Conservation (phyloP, 371 early-diverging fungal species). For the Rhizopus delemar region DNA sequence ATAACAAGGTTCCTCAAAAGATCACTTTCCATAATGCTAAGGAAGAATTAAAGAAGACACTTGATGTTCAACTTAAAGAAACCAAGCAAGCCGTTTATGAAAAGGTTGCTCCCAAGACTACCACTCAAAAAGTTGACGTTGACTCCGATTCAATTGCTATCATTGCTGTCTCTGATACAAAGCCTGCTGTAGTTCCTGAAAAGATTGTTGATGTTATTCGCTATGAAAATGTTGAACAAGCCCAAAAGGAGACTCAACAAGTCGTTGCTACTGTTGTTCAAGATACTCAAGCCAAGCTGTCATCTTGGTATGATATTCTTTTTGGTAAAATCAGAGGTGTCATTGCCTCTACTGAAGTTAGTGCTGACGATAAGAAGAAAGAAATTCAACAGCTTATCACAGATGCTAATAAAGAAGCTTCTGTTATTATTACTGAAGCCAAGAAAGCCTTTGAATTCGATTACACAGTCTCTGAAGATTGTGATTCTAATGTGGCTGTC, state of each 20-base stretch:
- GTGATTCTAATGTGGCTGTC: constrained; percentile 10
- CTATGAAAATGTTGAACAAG: constrained; percentile 22
- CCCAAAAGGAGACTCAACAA: constrained; percentile 16
- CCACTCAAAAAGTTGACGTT: background rate
- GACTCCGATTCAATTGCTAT: constrained; percentile 3
- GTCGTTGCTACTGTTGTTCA: constrained; percentile 1
- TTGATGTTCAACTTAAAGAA: constrained; percentile 4
- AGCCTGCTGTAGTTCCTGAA: background rate
- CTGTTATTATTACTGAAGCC: constrained; percentile 19
- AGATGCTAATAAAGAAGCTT: constrained; percentile 14
- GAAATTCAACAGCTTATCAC: constrained; percentile 18
- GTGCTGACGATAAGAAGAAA: background rate
- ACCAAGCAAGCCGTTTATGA: constrained; percentile 18
- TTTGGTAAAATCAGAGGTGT: constrained; percentile 13
- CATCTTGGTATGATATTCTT: constrained; percentile 18
- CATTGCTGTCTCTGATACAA: constrained; percentile 4
- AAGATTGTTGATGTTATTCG: constrained; percentile 11
- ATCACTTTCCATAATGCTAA: constrained; percentile 12
- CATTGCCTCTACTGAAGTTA: constrained; percentile 1
- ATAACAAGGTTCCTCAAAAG: constrained; percentile 3
- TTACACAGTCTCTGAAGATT: constrained; percentile 16
- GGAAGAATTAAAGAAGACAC: constrained; percentile 8
- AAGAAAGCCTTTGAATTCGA: constrained; percentile 14
- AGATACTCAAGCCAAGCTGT: constrained; percentile 16
- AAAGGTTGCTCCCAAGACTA: background rate